Conservation (phyloP, 176 grass and related monocot genomes). For the Cenchrus americanus region DNA sequence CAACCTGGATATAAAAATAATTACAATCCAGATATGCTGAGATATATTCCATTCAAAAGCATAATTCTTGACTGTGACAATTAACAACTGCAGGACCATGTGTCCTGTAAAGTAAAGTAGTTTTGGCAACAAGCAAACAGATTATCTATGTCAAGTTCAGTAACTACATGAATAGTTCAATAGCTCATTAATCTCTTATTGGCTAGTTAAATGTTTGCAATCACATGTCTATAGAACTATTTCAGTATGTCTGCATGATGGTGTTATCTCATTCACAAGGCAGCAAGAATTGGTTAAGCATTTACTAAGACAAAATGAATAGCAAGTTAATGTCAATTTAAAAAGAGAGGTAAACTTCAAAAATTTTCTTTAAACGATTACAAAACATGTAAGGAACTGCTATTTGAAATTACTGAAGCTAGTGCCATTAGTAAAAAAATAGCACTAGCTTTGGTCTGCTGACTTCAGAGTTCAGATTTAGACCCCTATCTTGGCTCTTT, state of each 20-base stretch:
- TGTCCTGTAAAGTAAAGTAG: slow-evolving; percentile 41
- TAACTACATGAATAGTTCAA: neutral
- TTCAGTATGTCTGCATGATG: slow-evolving; percentile 4
- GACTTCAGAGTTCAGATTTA: slow-evolving; percentile 7
- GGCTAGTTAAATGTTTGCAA: neutral
- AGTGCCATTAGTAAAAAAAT: slow-evolving; percentile 31
- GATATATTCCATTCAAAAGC: slow-evolving; percentile 56
- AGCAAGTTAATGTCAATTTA: neutral
- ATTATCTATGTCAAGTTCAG: slow-evolving; percentile 21
- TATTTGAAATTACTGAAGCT: slow-evolving; percentile 10
- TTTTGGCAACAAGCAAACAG: slow-evolving; percentile 27
- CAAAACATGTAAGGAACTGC: neutral
- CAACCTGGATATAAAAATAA: slow-evolving; percentile 47
- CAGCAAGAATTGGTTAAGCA: neutral
- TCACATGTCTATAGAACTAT: neutral
- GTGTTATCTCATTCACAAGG: neutral
- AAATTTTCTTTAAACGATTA: slow-evolving; percentile 5
- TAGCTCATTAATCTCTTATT: slow-evolving; percentile 18
- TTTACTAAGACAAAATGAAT: neutral
- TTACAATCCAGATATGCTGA: slow-evolving; percentile 51
- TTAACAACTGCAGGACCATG: slow-evolving; percentile 22
- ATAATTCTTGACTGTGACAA: slow-evolving; percentile 40
- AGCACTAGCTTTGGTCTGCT: neutral
- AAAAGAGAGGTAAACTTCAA: neutral
- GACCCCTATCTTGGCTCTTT: neutral